phyloP scores from a whole-genome alignment of 768 basidiomycete genomes.

The Trichaptum fuscoviolaceum region DNA sequence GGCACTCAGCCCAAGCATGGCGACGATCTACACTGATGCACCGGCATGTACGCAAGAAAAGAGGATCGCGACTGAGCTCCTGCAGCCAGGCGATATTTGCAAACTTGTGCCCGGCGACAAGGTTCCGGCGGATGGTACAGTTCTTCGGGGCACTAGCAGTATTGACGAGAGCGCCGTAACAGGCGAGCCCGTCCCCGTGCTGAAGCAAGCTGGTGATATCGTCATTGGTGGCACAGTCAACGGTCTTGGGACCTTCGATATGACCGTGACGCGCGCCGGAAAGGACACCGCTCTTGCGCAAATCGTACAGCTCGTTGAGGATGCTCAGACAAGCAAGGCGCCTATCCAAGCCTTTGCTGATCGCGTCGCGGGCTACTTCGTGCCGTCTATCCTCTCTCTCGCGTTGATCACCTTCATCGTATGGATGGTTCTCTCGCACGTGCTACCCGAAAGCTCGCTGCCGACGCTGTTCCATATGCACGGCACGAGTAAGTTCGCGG shows the following conservation, averaged over 20 bases:
- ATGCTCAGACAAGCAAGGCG: conserved; percentile 96
- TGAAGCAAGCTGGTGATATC: conserved; percentile 75
- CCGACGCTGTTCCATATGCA: conserved; percentile 82
- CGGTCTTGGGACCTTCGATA: conserved; percentile 94
- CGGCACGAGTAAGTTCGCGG: conserved; percentile 80
- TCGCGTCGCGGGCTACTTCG: conserved; percentile 90
- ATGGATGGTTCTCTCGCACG: conserved; percentile 74
- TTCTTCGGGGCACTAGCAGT: conserved; percentile 78
- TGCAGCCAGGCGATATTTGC: conserved; percentile 89
- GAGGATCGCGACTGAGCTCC: conserved; percentile 87
- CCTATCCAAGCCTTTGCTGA: conserved; percentile 98
- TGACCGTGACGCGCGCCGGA: conserved; percentile 92
- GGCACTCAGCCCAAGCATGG: conserved; percentile 92
- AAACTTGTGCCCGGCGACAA: conserved; percentile 97
- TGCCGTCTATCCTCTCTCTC: conserved; percentile 84
- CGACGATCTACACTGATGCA: conserved; percentile 88
- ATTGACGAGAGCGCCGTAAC: conserved; percentile 97
- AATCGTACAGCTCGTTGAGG: conserved; percentile 95
- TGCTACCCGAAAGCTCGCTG: conserved; percentile 51
- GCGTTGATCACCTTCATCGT: conserved; percentile 72
- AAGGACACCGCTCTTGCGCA: conserved; percentile 95
- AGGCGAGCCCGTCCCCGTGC: conserved; percentile 85
- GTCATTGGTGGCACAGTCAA: conserved; percentile 99
- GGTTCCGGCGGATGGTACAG: conserved; percentile 91
- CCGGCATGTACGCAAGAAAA: conserved; percentile 80